Conservation (phyloP, 306 rosid species). For the Abrus precatorius region DNA sequence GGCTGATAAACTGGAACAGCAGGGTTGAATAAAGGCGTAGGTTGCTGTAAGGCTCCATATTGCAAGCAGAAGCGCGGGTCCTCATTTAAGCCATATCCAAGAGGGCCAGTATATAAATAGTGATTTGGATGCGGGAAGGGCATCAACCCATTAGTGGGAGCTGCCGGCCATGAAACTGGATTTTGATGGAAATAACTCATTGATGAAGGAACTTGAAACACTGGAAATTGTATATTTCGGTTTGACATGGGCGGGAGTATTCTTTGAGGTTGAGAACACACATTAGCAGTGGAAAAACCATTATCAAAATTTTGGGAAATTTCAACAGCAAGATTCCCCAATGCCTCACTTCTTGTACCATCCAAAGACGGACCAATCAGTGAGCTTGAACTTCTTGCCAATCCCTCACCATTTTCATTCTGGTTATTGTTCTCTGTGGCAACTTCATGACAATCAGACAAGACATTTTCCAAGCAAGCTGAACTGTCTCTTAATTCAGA, state of each 20-base stretch:
- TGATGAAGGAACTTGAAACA: constrained; percentile 77
- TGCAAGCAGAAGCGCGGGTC: constrained; percentile 84
- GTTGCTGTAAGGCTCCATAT: constrained; percentile 83
- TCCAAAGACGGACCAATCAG: constrained; percentile 48
- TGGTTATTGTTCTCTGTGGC: constrained; percentile 55
- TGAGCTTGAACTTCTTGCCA: constrained; percentile 49
- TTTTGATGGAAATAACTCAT: constrained; percentile 87
- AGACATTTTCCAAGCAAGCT: constrained; percentile 57
- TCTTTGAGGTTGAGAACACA: constrained; percentile 73
- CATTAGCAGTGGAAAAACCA: constrained; percentile 62
- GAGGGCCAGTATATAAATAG: constrained; percentile 76
- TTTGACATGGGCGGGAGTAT: constrained; percentile 62
- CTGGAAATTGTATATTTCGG: constrained; percentile 76
- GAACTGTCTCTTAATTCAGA: constrained; percentile 75
- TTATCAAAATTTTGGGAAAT: constrained; percentile 57
- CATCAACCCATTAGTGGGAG: constrained; percentile 73
- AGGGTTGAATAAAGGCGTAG: constrained; percentile 70
- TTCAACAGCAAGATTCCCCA: constrained; percentile 50
- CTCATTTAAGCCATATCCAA: constrained; percentile 84
- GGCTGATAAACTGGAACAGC: constrained; percentile 80
- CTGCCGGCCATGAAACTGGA: constrained; percentile 89
- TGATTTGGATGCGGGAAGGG: constrained; percentile 75
- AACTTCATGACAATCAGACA: constrained; percentile 63
- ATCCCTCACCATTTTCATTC: constrained; percentile 52
- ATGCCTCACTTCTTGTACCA: constrained; percentile 56